These are phyloP conservation scores for Cubamyces lactineus DNA, from an alignment of 768 basidiomycete species.

Conservation along the genomic window DNA sequence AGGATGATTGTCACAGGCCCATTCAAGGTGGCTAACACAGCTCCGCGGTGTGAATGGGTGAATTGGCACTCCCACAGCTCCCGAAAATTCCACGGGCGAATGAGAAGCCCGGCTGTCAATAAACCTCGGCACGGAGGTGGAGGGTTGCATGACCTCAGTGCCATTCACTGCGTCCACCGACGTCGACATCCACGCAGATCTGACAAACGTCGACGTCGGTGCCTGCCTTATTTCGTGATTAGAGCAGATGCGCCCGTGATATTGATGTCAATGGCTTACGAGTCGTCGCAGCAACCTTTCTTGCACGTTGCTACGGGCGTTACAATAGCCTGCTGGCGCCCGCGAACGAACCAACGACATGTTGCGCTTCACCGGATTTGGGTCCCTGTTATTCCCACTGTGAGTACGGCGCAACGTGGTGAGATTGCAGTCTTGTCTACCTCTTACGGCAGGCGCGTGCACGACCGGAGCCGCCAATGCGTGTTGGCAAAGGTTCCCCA, in stretches of 20 bases:
- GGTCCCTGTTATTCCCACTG: conserved; percentile 22
- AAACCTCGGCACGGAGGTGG: conserved; percentile 17
- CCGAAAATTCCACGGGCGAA: conserved; percentile 23
- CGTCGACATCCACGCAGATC: conserved; percentile 6
- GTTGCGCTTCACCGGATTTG: neutral
- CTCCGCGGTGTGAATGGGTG: conserved; percentile 21
- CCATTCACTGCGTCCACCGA: conserved; percentile 9
- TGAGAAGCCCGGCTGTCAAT: conserved; percentile 16
- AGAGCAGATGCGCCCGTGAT: neutral
- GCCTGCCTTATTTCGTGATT: neutral
- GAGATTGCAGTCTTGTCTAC: conserved; percentile 9
- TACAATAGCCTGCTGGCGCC: conserved; percentile 2
- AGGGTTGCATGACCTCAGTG: conserved; percentile 16
- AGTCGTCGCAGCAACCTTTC: neutral
- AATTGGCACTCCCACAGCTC: conserved; percentile 18
- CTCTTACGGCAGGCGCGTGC: conserved; percentile 13
- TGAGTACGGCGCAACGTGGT: conserved; percentile 14
- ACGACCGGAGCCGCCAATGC: conserved; percentile 14
- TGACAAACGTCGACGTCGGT: conserved; percentile 11
- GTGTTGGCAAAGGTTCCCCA: neutral
- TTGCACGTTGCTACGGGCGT: neutral
- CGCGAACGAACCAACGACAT: neutral
- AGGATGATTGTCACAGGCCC: conserved; percentile 23
- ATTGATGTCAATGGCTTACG: neutral
- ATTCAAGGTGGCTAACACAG: conserved; percentile 13